Evolutionary conservation across 208 protist genomes (phyloP).

Genomic region (Acanthamoeba divionensis): DNA sequence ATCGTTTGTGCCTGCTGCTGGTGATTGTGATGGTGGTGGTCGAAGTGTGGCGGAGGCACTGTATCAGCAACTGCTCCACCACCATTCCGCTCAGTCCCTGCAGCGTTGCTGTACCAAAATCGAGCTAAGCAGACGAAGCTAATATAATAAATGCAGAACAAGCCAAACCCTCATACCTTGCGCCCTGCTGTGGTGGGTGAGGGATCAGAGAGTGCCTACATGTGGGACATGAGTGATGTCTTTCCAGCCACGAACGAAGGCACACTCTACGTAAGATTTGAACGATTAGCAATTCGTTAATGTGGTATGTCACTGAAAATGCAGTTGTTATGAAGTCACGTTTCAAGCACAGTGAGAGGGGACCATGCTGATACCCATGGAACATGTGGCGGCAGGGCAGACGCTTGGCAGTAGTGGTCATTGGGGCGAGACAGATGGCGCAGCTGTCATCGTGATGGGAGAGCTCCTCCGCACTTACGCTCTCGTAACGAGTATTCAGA

Average conservation of each 20-base stretch:
- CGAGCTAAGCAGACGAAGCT: background rate
- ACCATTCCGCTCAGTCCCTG: background rate
- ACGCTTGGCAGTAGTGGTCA: background rate
- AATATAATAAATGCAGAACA: background rate
- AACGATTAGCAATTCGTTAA: too few species aligned
- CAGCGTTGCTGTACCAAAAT: background rate
- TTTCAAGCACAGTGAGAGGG: background rate
- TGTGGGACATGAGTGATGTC: constrained; percentile 44
- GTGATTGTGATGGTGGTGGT: background rate
- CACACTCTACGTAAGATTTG: background rate
- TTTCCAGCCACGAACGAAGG: constrained; percentile 22
- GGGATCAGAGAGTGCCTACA: background rate
- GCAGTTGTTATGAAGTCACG: background rate
- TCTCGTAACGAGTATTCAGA: constrained; percentile 9
- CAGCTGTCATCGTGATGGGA: constrained; percentile 1
- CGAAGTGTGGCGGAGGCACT: background rate
- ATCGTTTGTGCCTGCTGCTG: background rate
- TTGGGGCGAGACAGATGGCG: constrained; percentile 17
- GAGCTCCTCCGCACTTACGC: background rate
- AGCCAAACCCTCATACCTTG: background rate
- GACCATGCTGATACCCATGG: background rate
- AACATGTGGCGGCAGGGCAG: constrained; percentile 47
- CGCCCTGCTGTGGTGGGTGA: background rate
- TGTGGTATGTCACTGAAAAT: background rate
- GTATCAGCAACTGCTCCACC: background rate